Base-by-base conservation (phyloP, 2,329 filamentous ascomycete genomes). In the Trichoderma simmonsii region DNA sequence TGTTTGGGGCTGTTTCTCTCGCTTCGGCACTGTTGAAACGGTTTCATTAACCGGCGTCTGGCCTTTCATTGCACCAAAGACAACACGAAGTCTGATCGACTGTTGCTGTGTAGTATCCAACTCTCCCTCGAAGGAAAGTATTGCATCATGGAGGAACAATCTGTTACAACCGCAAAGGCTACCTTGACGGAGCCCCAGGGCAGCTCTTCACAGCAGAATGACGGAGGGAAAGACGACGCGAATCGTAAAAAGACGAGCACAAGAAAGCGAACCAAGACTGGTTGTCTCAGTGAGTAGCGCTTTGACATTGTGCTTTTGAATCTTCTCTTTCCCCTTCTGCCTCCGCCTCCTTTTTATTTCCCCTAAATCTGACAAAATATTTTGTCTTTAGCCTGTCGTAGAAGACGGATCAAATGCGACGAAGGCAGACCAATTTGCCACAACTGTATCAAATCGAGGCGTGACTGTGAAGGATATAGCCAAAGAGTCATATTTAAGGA, bases 331-430 rank as follows among this genome's bases (percentile, higher is more conserved):
- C 30, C 32, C 28, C 21, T 32, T 30, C 18, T 12, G 28, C n/a
- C 21, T 21, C 9, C 1, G 15, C 26, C 56, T 39, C 34, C 39
- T 21, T 28, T 48, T 34, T 26, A 21, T 57, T 18, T 4, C 59
- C 65, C 26, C n/a, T 8, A 28, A 12, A 73, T 73, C 77, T 77
- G 71, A 77, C 61, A 30, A 8, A 30, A 30, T 11, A 9, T 30
- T 2, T 18, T 70, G 34, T 73, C 63, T 73, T 60, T 79, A 95
- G 93, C 96, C 72, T 99, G 96, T 83, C 92, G 96, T 74, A 95
- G 93, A 82, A 91, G 96, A 68, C 92, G 96, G 74, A 98, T 99
- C 82, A 99, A 98, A 83, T 99, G 96, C 81, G 96, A 96, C 74
- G 96, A 98, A 81, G 93, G 94, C 77, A 89, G 92, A 64, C 93